These are phyloP conservation scores for Cytospora schulzeri DNA, from an alignment of 2,329 filamentous ascomycete genomes.

Conservation along the genomic window DNA sequence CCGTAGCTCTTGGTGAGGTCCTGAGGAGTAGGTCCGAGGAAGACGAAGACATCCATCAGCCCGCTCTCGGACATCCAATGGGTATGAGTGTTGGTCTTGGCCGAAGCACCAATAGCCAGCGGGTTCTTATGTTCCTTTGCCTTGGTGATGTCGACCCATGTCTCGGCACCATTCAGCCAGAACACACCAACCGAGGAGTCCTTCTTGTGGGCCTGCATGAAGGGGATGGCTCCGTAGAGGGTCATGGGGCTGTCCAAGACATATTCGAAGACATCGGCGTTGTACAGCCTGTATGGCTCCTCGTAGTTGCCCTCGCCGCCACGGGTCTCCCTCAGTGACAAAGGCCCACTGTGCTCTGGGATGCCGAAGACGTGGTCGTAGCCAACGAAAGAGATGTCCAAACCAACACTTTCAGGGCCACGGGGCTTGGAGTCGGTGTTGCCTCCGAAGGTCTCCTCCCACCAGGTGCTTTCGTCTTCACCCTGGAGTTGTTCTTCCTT, in stretches of 20 bases:
- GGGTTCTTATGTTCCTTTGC: conserved; percentile 73
- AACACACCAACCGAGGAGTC: conserved; percentile 93
- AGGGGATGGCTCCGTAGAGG: conserved; percentile 92
- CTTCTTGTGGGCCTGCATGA: conserved; percentile 96
- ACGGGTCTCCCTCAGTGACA: conserved; percentile 88
- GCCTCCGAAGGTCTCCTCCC: conserved; percentile 95
- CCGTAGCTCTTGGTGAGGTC: conserved; percentile 82
- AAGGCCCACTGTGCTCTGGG: conserved; percentile 84
- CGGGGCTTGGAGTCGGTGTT: conserved; percentile 95
- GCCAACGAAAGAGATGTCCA: conserved; percentile 90
- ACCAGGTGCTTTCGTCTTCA: conserved; percentile 89
- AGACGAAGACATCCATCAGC: conserved; percentile 88
- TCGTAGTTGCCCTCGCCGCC: conserved; percentile 82
- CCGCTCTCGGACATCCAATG: conserved; percentile 98
- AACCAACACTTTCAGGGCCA: conserved; percentile 85
- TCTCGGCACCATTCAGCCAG: conserved; percentile 96
- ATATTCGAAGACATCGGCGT: conserved; percentile 97
- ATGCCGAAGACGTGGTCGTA: conserved; percentile 95
- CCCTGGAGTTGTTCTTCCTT: conserved; percentile 43
- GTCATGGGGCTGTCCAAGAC: conserved; percentile 98
- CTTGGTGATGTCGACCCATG: conserved; percentile 95
- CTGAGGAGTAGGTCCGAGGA: conserved; percentile 84
- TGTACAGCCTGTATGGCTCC: conserved; percentile 94
- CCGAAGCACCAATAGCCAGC: conserved; percentile 68
- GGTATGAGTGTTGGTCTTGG: conserved; percentile 78